Percentiles rank a stretch among this genome's conserved stretches.
phyloP scores from a whole-genome alignment of 495 filamentous ascomycete species.

The Aspergillus nidulans region DNA sequence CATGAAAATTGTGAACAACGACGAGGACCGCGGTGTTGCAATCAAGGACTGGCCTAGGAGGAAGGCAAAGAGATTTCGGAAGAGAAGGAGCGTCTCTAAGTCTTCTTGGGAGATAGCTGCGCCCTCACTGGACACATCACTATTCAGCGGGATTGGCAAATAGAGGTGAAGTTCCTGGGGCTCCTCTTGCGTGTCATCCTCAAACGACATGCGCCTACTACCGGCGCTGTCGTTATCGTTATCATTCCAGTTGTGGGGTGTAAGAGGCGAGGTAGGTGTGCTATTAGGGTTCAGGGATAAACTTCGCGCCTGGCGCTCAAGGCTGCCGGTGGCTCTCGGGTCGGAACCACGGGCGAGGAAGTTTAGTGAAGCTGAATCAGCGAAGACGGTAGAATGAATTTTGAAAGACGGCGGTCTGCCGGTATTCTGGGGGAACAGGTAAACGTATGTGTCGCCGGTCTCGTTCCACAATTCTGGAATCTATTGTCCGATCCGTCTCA shows the following conservation, averaged over 20 bases:
- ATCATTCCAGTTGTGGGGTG: conserved; percentile 32
- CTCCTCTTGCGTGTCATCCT: conserved; percentile 40
- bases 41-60: conserved; percentile 76
- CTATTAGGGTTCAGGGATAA: conserved; percentile 37
- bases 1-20: conserved; percentile 70
- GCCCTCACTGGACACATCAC: conserved; percentile 39
- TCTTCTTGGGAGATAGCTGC: conserved; percentile 49
- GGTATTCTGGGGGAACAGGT: conserved; percentile 66
- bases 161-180: conserved; percentile 63
- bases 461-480: conserved; percentile 89
- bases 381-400: conserved; percentile 65
- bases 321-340: conserved; percentile 22
- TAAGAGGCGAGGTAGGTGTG: conserved; percentile 39
- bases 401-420: conserved; percentile 72
- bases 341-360: conserved; percentile 64
- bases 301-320: conserved; percentile 37
- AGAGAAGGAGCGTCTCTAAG: conserved; percentile 64
- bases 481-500: conserved; percentile 33
- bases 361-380: conserved; percentile 64
- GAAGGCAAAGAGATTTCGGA: conserved; percentile 90
- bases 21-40: conserved; percentile 62
- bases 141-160: conserved; percentile 56
- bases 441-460: conserved; percentile 74
- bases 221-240: conserved; percentile 42
- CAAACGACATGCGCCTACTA: conserved; percentile 38